Percentiles rank a stretch among this genome's conserved stretches.
Evolutionary conservation across 352 stramenopile genomes (phyloP).

Genomic region (Elongisporangium undulatum): DNA sequence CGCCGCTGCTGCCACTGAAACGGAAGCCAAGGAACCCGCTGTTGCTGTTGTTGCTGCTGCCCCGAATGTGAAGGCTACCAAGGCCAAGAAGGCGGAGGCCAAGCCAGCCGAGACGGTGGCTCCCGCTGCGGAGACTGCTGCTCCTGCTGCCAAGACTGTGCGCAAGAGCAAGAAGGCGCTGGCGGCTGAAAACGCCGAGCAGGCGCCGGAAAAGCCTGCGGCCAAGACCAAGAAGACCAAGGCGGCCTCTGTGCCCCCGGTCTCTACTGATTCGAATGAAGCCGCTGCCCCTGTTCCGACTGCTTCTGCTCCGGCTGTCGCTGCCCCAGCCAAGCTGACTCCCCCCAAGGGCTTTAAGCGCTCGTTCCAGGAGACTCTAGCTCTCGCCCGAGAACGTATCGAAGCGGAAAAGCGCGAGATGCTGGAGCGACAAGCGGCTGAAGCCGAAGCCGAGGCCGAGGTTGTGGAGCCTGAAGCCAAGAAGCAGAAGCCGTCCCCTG

Average conservation of each 20-base stretch:
- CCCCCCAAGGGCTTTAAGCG: constrained; percentile 10
- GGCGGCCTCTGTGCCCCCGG: not conserved
- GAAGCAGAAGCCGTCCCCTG: not conserved
- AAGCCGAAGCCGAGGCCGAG: constrained; percentile 9
- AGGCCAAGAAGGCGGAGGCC: constrained; percentile 15
- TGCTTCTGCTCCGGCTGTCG: not conserved
- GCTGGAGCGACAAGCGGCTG: constrained; percentile 4
- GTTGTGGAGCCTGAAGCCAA: constrained; percentile 4
- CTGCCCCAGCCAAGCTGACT: constrained; percentile 6
- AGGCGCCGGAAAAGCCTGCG: constrained; percentile 8
- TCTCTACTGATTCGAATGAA: not conserved
- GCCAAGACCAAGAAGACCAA: constrained; percentile 12
- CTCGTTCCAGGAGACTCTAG: constrained; percentile 43
- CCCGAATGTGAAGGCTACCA: constrained; percentile 14
- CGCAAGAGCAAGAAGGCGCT: constrained; percentile 16
- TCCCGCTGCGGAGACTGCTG: not conserved
- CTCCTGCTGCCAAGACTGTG: constrained; percentile 1
- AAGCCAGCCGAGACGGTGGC: constrained; percentile 10
- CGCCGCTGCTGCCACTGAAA: not conserved
- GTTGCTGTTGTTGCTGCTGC: not conserved
- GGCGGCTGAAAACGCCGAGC: constrained; percentile 10
- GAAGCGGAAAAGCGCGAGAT: constrained; percentile 21
- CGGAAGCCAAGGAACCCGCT: constrained; percentile 5
- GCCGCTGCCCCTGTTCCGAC: not conserved
- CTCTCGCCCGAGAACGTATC: constrained; percentile 25